Base-by-base conservation (phyloP, 257 asterid genomes). In the Ilex asprella region DNA sequence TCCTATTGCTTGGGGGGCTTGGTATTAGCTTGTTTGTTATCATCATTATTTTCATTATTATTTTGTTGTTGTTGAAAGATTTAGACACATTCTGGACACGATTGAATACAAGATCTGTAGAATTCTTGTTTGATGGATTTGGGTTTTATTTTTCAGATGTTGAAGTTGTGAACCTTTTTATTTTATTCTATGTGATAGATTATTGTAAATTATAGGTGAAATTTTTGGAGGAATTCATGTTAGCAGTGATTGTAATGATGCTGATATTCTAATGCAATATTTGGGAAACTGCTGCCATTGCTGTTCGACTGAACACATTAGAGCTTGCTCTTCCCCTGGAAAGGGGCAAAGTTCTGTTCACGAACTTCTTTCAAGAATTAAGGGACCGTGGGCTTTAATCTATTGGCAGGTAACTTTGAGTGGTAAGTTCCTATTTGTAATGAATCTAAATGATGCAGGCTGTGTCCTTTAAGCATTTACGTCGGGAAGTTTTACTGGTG, bases 391-490 rank as follows among this genome's bases (percentile, higher is more conserved):
- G 99, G 91, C 95, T 71, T 70, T 92, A 70, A 79, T 87, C 31
- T 92, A 85, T 73, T 92, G 99, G 97, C 99, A 92, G 99, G 99
- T 92, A 89, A 89, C 82, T 70, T 65, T 79, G 66, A 57, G 80
- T 70, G 97, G 97, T 87, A 90, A 90, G 97, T 85, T 80, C 78
- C 79, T 63, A 54, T 47, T 47, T 61, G 56, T 61, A 14, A 31
- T 74, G 61, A 67, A 73, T 59, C 49, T 16, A 56, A 61, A 71
- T 63, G 67, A 46, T 70, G 63, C 67, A 49, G 49, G 55, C 60
- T 61, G 57, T 39, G 39, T 47, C 56, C 12, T 62, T 58, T 46
- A 21, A 57, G 9, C 72, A 32, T 56, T 29, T 65, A 16, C 30
- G 54, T 59, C 60, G 65, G 68, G 68, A 53, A 16, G 4, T 59